phyloP scores from a whole-genome alignment of 2,329 filamentous ascomycete genomes.

The Capronia coronata region DNA sequence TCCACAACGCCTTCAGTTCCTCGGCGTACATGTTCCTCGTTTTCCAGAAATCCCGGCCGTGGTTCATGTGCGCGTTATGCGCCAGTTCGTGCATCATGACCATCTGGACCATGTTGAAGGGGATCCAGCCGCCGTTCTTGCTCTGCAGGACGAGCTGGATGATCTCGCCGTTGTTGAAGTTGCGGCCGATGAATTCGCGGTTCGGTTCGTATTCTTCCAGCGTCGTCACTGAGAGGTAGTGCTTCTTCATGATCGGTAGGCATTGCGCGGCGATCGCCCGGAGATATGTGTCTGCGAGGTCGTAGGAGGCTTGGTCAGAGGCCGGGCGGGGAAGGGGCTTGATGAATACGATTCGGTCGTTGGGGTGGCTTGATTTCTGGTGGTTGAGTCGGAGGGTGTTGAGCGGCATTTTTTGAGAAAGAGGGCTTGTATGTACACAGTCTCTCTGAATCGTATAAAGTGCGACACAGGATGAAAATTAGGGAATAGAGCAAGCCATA shows the following conservation, averaged over 20 bases:
- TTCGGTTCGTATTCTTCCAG: constrained; percentile 80
- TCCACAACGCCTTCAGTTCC: constrained; percentile 66
- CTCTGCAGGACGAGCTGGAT: constrained; percentile 73
- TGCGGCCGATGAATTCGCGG: constrained; percentile 74
- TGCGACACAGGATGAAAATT: too few species aligned
- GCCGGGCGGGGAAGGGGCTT: constrained; percentile 62
- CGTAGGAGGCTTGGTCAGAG: constrained; percentile 42
- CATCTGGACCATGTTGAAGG: constrained; percentile 81
- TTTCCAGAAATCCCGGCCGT: constrained; percentile 72
- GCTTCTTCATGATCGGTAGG: constrained; percentile 62
- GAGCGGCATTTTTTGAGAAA: constrained; percentile 65
- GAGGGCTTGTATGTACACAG: too few species aligned
- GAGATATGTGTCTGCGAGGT: constrained; percentile 61
- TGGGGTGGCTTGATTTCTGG: constrained; percentile 28
- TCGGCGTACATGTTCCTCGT: constrained; percentile 67
- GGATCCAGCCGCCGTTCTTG: constrained; percentile 62
- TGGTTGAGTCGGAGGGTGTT: constrained; percentile 70
- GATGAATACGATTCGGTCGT: constrained; percentile 66
- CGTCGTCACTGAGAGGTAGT: constrained; percentile 59
- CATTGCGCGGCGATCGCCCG: constrained; percentile 77
- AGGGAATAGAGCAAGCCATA: too few species aligned
- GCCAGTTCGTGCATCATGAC: constrained; percentile 92
- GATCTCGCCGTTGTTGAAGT: constrained; percentile 85
- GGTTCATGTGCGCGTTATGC: constrained; percentile 89
- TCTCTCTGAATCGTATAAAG: too few species aligned